Conservation (phyloP, 441 rosid genomes). For the Viola pubescens region DNA sequence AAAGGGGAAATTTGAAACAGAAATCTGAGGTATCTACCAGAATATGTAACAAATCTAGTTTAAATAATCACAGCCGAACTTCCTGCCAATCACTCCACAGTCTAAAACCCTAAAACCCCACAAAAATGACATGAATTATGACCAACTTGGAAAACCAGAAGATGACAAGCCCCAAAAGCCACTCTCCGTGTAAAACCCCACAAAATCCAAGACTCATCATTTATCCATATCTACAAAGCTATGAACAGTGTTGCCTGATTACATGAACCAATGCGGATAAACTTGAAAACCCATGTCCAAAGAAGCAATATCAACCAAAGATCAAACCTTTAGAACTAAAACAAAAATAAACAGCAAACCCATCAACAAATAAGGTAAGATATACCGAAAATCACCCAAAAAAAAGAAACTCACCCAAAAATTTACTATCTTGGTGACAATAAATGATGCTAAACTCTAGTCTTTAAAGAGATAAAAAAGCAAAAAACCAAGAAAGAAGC, state of each 20-base stretch:
- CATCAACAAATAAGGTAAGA: constrained; percentile 3
- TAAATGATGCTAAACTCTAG: neutral
- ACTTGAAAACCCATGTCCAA: constrained; percentile 21
- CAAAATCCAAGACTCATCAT: constrained; percentile 28
- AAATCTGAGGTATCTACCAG: constrained; percentile 44
- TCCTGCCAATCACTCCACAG: neutral
- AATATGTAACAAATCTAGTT: constrained; percentile 29
- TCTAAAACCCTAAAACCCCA: constrained; percentile 25
- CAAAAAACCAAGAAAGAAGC: neutral
- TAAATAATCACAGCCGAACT: neutral
- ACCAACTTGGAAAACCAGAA: constrained; percentile 23
- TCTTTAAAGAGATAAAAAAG: neutral
- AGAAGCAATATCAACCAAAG: constrained; percentile 16
- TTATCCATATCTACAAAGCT: constrained; percentile 19
- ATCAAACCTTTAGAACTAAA: constrained; percentile 9
- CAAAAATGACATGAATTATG: constrained; percentile 15
- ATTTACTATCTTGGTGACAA: neutral
- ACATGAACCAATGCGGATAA: constrained; percentile 9
- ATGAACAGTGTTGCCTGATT: constrained; percentile 12
- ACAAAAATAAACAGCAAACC: constrained; percentile 8
- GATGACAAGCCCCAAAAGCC: constrained; percentile 38
- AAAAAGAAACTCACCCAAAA: constrained; percentile 1
- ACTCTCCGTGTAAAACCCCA: constrained; percentile 44
- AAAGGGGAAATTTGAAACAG: constrained; percentile 18
- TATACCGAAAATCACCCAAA: neutral